phyloP scores from a whole-genome alignment of 345 rosid genomes.

The Pugionium cornutum region DNA sequence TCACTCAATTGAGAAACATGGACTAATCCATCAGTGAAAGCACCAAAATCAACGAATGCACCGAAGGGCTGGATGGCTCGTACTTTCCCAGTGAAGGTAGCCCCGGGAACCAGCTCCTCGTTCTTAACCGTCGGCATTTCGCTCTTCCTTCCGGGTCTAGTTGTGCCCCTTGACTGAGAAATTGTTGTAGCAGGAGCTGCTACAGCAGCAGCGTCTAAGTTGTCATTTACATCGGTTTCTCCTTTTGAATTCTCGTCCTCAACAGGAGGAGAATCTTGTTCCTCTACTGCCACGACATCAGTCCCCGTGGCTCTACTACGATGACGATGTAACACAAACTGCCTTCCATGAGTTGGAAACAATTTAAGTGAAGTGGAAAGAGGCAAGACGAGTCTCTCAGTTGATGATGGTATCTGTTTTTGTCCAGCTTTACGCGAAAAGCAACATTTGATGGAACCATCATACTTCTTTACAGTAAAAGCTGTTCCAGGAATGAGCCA shows the following conservation, averaged over 20 bases:
- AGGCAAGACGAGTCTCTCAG: conserved; percentile 48
- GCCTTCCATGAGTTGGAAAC: conserved; percentile 53
- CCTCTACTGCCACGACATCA: conserved; percentile 70
- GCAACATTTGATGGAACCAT: conserved; percentile 48
- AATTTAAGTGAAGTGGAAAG: conserved; percentile 47
- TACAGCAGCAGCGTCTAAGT: conserved; percentile 43
- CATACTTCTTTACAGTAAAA: conserved; percentile 46
- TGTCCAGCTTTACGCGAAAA: conserved; percentile 50
- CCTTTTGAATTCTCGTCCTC: conserved; percentile 44
- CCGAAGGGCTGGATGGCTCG: conserved; percentile 92
- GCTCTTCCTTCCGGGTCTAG: conserved; percentile 65
- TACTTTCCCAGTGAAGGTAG: conserved; percentile 82
- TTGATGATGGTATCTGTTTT: conserved; percentile 36
- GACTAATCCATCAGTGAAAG: conserved; percentile 87
- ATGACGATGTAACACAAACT: conserved; percentile 43
- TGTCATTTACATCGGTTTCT: conserved; percentile 42
- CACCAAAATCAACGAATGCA: conserved; percentile 84
- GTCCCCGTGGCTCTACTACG: conserved; percentile 59
- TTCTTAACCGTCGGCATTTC: conserved; percentile 79
- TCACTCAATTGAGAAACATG: conserved; percentile 87
- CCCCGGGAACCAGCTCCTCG: conserved; percentile 79
- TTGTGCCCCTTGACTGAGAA: conserved; percentile 45
- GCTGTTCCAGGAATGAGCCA: conserved; percentile 60
- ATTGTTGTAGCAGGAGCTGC: conserved; percentile 36
- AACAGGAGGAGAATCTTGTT: conserved; percentile 55